These are phyloP conservation scores for Euphorbia schlechtendalii DNA, from an alignment of 441 rosid genomes.

Conservation along the genomic window DNA sequence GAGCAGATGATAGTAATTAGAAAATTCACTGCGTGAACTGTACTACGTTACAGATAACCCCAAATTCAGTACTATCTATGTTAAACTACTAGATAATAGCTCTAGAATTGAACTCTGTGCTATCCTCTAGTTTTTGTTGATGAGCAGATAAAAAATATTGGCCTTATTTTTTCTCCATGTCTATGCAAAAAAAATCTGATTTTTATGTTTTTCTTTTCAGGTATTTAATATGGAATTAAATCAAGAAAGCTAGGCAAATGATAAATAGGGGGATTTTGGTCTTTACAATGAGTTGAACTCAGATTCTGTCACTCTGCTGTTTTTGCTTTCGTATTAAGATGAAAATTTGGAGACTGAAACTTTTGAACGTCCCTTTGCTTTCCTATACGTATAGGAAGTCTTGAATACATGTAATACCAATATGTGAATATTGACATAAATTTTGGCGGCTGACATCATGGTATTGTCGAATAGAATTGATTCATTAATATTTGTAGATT, in stretches of 20 bases:
- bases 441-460: not conserved
- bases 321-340: no score
- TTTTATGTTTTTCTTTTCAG: no score
- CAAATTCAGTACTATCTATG: no score
- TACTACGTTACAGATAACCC: not conserved
- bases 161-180: not conserved
- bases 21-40: not conserved
- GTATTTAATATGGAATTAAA: not conserved
- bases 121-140: no score
- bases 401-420: not conserved
- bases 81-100: not conserved
- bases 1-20: not conserved
- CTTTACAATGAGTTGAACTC: not conserved
- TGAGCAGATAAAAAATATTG: not conserved
- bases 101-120: no score
- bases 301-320: no score
- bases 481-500: no score
- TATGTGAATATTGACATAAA: not conserved
- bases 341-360: no score
- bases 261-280: not conserved
- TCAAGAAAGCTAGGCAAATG: not conserved
- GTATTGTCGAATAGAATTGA: no score
- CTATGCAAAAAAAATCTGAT: no score
- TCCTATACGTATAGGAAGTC: not conserved
- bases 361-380: no score